Evolutionary conservation across 2,329 filamentous ascomycete genomes (phyloP).

Genomic region (Hypoxylon sp.): DNA sequence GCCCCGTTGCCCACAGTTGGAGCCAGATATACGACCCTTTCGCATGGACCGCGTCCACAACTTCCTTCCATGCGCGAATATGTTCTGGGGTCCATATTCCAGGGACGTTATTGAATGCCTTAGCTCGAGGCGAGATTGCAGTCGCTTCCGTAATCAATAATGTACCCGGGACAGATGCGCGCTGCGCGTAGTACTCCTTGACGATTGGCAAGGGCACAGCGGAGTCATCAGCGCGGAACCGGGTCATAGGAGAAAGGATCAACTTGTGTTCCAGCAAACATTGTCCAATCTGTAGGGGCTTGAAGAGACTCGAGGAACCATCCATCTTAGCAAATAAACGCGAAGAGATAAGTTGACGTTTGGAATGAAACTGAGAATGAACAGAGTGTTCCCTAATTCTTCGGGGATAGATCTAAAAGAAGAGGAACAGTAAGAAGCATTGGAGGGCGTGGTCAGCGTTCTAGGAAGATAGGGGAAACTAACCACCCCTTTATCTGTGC

Average conservation of each 20-base stretch:
- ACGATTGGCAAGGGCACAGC: slow-evolving; percentile 2
- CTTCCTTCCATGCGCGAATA: slow-evolving; percentile 70
- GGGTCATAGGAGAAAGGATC: slow-evolving; percentile 7
- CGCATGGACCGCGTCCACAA: slow-evolving; percentile 74
- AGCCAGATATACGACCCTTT: slow-evolving; percentile 73
- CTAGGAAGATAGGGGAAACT: too few species aligned
- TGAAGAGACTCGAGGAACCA: slow-evolving; percentile 2
- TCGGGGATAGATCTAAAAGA: neutral
- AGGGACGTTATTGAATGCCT: slow-evolving; percentile 65
- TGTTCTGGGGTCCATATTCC: slow-evolving; percentile 72
- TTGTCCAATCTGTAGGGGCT: slow-evolving; percentile 4
- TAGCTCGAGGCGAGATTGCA: slow-evolving; percentile 64
- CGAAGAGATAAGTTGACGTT: neutral
- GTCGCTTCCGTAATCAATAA: slow-evolving; percentile 73
- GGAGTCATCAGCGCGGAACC: neutral
- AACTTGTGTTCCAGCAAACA: neutral
- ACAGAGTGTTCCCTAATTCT: neutral
- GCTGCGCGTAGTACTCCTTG: slow-evolving; percentile 53
- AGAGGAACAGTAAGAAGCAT: neutral
- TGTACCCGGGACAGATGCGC: slow-evolving; percentile 56
- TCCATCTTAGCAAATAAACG: neutral
- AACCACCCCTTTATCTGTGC: too few species aligned
- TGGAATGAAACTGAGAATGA: neutral
- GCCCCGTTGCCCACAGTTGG: slow-evolving; percentile 76
- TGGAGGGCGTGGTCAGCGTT: too few species aligned